phyloP scores from a whole-genome alignment of 2,329 filamentous ascomycete genomes.

The Sporothrix euskadiensis region DNA sequence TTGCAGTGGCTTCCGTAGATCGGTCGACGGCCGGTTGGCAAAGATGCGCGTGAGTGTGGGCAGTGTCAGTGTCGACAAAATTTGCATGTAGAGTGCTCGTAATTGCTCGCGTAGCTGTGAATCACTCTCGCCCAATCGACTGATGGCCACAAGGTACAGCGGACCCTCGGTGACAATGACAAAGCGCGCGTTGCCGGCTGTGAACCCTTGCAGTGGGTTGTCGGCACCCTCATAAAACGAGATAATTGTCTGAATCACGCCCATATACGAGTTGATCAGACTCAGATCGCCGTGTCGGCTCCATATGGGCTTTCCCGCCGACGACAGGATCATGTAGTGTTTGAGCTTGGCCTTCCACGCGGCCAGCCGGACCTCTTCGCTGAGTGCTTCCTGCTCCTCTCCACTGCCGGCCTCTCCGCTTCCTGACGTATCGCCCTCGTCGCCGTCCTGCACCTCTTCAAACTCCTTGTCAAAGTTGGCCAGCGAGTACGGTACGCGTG shows the following conservation, averaged over 20 bases:
- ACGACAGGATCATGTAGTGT: slow-evolving; percentile 94
- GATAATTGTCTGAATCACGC: slow-evolving; percentile 94
- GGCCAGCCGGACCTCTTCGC: slow-evolving; percentile 61
- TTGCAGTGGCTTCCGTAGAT: slow-evolving; percentile 83
- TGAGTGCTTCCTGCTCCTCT: slow-evolving; percentile 23
- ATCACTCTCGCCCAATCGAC: slow-evolving; percentile 88
- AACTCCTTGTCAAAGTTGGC: slow-evolving; percentile 76
- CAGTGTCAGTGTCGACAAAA: slow-evolving; percentile 89
- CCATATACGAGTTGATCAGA: slow-evolving; percentile 90
- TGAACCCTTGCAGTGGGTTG: slow-evolving; percentile 79
- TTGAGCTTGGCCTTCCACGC: slow-evolving; percentile 92
- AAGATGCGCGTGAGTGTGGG: slow-evolving; percentile 86
- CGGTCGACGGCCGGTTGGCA: slow-evolving; percentile 85
- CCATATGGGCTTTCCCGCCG: slow-evolving; percentile 95
- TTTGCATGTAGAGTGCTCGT: slow-evolving; percentile 96
- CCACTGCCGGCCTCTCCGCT: slow-evolving; percentile 41
- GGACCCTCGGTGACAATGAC: slow-evolving; percentile 83
- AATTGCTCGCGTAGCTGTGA: slow-evolving; percentile 82
- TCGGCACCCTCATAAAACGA: slow-evolving; percentile 87
- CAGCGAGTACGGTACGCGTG: slow-evolving; percentile 54
- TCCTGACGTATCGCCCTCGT: slow-evolving; percentile 41
- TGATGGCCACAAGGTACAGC: slow-evolving; percentile 91
- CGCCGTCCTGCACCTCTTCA: slow-evolving; percentile 63
- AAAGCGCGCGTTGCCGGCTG: slow-evolving; percentile 82
- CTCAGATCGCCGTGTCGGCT: slow-evolving; percentile 89